Conservation (phyloP, 805 yeast species). For the Isabelozyma rhagii region DNA sequence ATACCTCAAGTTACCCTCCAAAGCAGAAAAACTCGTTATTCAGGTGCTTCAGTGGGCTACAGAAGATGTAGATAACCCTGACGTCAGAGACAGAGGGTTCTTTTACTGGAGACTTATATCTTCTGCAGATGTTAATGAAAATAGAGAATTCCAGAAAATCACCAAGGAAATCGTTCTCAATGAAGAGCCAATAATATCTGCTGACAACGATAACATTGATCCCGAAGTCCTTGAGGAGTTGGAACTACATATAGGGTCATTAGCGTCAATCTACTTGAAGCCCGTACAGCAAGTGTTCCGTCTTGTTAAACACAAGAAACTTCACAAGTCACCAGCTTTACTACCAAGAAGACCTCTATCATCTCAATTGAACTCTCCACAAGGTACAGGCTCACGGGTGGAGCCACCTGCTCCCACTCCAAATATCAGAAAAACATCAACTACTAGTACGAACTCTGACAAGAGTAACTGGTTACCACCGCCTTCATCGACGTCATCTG, state of each 20-base stretch:
- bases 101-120: constrained; percentile 84
- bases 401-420: constrained; percentile 4
- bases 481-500: not conserved
- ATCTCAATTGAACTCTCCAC: not conserved
- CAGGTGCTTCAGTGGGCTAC: constrained; percentile 64
- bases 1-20: constrained; percentile 54
- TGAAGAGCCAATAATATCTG: constrained; percentile 58
- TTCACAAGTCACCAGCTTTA: constrained; percentile 47
- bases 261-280: constrained; percentile 80
- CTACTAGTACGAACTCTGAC: constrained; percentile 2
- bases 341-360: constrained; percentile 16
- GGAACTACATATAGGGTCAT: constrained; percentile 74
- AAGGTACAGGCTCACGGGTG: not conserved
- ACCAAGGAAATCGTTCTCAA: constrained; percentile 55
- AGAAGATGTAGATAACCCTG: constrained; percentile 77
- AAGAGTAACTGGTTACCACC: not conserved
- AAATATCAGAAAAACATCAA: constrained; percentile 1
- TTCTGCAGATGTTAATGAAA: constrained; percentile 29
- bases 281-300: constrained; percentile 83
- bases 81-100: constrained; percentile 78
- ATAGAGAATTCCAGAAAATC: constrained; percentile 36
- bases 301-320: constrained; percentile 47
- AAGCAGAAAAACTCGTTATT: constrained; percentile 56
- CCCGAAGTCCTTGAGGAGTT: constrained; percentile 72
- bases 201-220: constrained; percentile 68